phyloP scores from a whole-genome alignment of 495 filamentous ascomycete genomes.

The Trypethelium eluteriae region DNA sequence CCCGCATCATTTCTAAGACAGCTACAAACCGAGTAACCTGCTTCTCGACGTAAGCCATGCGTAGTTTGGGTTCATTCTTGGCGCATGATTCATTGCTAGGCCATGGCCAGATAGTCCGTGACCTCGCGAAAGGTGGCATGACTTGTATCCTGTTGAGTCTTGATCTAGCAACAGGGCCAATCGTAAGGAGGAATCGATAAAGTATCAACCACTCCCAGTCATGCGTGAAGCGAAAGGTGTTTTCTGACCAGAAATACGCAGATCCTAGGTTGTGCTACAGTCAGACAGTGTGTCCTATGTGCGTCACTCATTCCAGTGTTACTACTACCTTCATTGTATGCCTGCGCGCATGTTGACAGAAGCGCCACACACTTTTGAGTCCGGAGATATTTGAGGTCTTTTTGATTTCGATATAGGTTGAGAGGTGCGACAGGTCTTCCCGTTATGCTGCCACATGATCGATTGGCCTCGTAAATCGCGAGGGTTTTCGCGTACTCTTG shows the following conservation, averaged over 20 bases:
- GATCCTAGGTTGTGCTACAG: not conserved
- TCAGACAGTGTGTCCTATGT: not conserved
- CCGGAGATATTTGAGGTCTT: not conserved
- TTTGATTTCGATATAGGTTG: not conserved
- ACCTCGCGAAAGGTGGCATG: not conserved
- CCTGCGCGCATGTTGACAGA: not conserved
- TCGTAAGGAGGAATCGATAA: constrained; percentile 1
- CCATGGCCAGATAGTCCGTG: not conserved
- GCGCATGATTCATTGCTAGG: not conserved
- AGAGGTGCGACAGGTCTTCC: not conserved
- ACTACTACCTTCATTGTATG: not conserved
- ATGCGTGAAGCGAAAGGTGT: not conserved
- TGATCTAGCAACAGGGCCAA: not conserved
- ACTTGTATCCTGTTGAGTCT: not conserved
- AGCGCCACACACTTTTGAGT: not conserved
- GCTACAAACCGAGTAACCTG: not conserved
- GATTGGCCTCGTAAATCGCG: not conserved
- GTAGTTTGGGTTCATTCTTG: constrained; percentile 1
- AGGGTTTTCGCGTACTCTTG: not conserved
- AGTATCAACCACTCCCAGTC: not conserved
- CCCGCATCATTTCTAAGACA: not conserved
- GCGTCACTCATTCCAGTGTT: not conserved
- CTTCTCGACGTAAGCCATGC: not conserved
- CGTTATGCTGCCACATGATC: not conserved
- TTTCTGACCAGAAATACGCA: constrained; percentile 6